Conservation (phyloP, 768 basidiomycete genomes). For the Lentinus brumalis region DNA sequence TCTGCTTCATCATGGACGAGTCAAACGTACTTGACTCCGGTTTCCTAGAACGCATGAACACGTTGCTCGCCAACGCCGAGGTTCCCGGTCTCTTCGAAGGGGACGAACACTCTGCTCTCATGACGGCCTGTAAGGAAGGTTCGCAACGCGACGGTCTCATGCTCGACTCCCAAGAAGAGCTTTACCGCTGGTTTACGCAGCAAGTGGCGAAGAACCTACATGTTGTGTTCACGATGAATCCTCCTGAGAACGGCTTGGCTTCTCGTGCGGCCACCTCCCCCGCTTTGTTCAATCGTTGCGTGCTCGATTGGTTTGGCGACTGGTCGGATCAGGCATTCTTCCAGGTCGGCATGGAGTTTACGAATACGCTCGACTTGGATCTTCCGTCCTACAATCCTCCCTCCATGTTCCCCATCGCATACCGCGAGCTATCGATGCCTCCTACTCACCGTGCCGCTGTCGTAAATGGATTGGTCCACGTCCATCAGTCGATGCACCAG, state of each 20-base stretch:
- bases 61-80: slow-evolving; percentile 97
- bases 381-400: slow-evolving; percentile 80
- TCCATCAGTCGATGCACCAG: slow-evolving; percentile 86
- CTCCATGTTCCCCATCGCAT: slow-evolving; percentile 83
- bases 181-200: slow-evolving; percentile 98
- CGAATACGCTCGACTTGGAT: slow-evolving; percentile 90
- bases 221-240: slow-evolving; percentile 99
- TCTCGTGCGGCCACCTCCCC: slow-evolving; percentile 97
- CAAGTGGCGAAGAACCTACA: slow-evolving; percentile 98
- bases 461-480: slow-evolving; percentile 90
- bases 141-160: slow-evolving; percentile 98
- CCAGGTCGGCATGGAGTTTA: slow-evolving; percentile 98
- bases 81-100: slow-evolving; percentile 99
- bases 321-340: slow-evolving; percentile 99
- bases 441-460: slow-evolving; percentile 89
- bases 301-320: slow-evolving; percentile 99
- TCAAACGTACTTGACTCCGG: slow-evolving; percentile 99
- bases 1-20: slow-evolving; percentile 99
- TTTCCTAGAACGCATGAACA: slow-evolving; percentile 99
- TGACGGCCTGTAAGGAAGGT: slow-evolving; percentile 99
- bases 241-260: slow-evolving; percentile 92
- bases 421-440: slow-evolving; percentile 81
- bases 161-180: slow-evolving; percentile 96
- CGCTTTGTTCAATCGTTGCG: slow-evolving; percentile 98
- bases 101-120: slow-evolving; percentile 96